Evolutionary conservation across 1,284 basidiomycete species (phyloP).

Genomic region (Boletellus deceptivus): DNA sequence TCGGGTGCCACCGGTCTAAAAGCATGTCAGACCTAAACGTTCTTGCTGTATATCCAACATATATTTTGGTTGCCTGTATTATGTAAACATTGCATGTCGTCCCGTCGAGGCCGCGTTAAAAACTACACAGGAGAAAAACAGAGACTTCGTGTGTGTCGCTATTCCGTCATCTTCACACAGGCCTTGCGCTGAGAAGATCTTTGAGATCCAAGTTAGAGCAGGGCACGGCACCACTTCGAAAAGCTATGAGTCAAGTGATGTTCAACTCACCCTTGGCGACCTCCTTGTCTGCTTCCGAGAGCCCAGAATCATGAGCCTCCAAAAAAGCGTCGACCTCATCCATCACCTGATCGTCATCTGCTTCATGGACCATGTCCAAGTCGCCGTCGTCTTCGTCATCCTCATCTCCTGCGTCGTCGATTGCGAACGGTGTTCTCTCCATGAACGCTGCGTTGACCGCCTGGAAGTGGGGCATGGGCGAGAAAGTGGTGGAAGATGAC

Average conservation of each 20-base stretch:
- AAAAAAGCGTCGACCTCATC: conserved; percentile 94
- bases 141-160: background rate
- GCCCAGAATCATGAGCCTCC: conserved; percentile 84
- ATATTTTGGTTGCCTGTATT: conserved; percentile 2
- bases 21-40: background rate
- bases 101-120: conserved; percentile 1
- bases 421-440: conserved; percentile 90
- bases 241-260: background rate
- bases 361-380: conserved; percentile 61
- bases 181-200: conserved; percentile 68
- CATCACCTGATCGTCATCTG: conserved; percentile 78
- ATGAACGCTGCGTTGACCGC: conserved; percentile 82
- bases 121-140: no score
- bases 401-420: conserved; percentile 79
- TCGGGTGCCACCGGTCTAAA: conserved; percentile 30
- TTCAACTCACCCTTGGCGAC: conserved; percentile 65
- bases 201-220: conserved; percentile 5
- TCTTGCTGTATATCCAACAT: background rate
- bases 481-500: conserved; percentile 34
- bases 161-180: conserved; percentile 36
- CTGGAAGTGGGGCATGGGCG: conserved; percentile 65
- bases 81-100: conserved; percentile 4
- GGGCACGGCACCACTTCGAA: no score
- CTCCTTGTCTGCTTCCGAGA: conserved; percentile 82
- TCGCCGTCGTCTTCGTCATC: conserved; percentile 67